Evolutionary conservation across 306 rosid species (phyloP), one percentile per base, ranked within the genome.

Genomic region (Arachis hypogaea): DNA sequence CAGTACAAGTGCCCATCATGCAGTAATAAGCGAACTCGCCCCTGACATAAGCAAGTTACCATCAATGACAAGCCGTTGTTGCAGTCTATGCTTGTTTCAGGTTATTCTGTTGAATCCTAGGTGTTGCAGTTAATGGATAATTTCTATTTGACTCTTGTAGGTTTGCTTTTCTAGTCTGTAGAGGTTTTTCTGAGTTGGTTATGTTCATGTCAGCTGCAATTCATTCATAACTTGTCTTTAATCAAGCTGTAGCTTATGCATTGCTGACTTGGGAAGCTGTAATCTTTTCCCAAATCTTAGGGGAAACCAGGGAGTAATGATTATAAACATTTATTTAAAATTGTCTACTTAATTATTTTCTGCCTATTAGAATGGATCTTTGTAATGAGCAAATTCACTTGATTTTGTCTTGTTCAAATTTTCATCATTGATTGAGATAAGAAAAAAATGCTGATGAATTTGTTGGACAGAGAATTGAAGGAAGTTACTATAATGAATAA

Each of bases 1-100:
- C 97, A 93, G 63, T 93, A 93, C 86, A 93, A 93, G 78, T 93
- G 98, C 79, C 98, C 98, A n/a, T 87, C 98, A 47, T 93, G 98
- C 96, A 90, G 82, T 81, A 90, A 82, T 86, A 93, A 93, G 86
- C 80, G 97, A 82, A 87, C 86, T 74, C 97, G 96, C 51, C 87
- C 91, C 72, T 72, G 85, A 84, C 66, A 38, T 28, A 3, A 11
- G 49, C 74, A 41, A 54, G 22, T 14, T 60, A 71, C 59, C 62
- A 30, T 61, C 71, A 28, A 59, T 49, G 70, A 68, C 80, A 49
- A 58, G 33, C 56, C 9, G 1, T 52, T 61, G 69, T 43, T 74
- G 81, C 63, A 58, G 62, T 80, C 56, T 62, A 33, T 46, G 63
- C 73, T 81, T 84, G 76, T 78, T 69, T 18, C 59, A 29, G 58